Conservation (phyloP, 768 basidiomycete genomes). For the Boletus sp. region DNA sequence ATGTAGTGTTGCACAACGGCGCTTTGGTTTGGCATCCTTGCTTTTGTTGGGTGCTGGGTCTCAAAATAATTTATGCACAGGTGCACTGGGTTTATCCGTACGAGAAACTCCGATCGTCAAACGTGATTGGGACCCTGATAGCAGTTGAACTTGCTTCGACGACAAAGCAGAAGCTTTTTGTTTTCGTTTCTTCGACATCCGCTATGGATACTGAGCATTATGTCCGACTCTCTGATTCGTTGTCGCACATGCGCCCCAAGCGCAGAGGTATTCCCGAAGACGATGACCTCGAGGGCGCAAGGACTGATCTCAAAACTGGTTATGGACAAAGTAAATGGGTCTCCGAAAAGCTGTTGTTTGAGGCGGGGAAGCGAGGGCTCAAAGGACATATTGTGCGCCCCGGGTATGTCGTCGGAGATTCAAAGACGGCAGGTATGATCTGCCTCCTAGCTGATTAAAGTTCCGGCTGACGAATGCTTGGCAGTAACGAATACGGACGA, state of each 20-base stretch:
- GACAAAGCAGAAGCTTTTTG: constrained; percentile 71
- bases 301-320: constrained; percentile 73
- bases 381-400: constrained; percentile 86
- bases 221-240: constrained; percentile 77
- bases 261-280: constrained; percentile 77
- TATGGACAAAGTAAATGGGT: constrained; percentile 99
- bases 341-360: constrained; percentile 89
- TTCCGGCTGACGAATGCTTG: constrained; percentile 2
- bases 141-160: constrained; percentile 76
- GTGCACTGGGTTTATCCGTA: constrained; percentile 99
- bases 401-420: constrained; percentile 95
- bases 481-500: constrained; percentile 98
- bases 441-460: neutral
- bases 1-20: constrained; percentile 91
- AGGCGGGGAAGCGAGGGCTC: constrained; percentile 85
- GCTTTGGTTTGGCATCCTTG: constrained; percentile 72
- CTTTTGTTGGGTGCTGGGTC: neutral
- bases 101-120: constrained; percentile 85
- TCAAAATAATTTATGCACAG: constrained; percentile 38
- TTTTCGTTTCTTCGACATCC: constrained; percentile 96
- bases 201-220: constrained; percentile 91
- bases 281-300: constrained; percentile 87
- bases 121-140: constrained; percentile 89
- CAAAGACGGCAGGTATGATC: constrained; percentile 72
- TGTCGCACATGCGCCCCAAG: constrained; percentile 39